Evolutionary conservation across 2,329 filamentous ascomycete species (phyloP), one percentile per base, ranked within the genome.

Genomic region (Aureobasidium sp.): DNA sequence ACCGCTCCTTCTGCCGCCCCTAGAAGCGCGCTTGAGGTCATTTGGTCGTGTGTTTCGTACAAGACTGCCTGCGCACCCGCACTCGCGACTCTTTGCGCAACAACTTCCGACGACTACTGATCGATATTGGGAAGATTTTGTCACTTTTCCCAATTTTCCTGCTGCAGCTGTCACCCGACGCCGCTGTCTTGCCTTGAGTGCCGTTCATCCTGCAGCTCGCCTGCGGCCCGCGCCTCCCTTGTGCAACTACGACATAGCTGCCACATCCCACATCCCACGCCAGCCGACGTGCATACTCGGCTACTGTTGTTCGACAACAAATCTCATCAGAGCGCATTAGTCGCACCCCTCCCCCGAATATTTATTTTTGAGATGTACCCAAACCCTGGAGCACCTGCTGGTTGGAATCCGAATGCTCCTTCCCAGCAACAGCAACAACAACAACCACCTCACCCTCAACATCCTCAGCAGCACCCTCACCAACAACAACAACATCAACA

Each of bases 321-420:
- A 51, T 40, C 47, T 41, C 39, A 47, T 8, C 39, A 19, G 37
- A 30, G 51, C 40, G 51, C 51, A 53, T 53, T 53, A 47, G 51
- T 53, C 40, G 40, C 51, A 16, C 30, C 24, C 16, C 19, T 25
- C 38, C 29, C 45, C 30, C 47, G 22, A 25, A n/a, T 51, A 39
- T 52, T 50, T 47, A 54, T 38, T 54, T 21, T 32, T 32, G 24
- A 44, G 12, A 58, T 57, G 60, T 61, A 61, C 56, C 58, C 58
- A 35, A 55, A 58, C 22, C 60, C 59, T 34, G 40, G 49, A 32
- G 27, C 58, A 14, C 55, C 56, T 39, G 55, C 58, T 47, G 55
- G 55, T 45, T 62, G 60, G 60, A 61, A 44, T 56, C 57, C 59
- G 6, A 60, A 60, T 40, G 51, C 47, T n/a, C 56, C 62, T 38